Percentiles rank a stretch among this genome's conserved stretches.
These are phyloP conservation scores for Luffa aegyptiaca DNA, from an alignment of 306 rosid species.

Conservation along the genomic window DNA sequence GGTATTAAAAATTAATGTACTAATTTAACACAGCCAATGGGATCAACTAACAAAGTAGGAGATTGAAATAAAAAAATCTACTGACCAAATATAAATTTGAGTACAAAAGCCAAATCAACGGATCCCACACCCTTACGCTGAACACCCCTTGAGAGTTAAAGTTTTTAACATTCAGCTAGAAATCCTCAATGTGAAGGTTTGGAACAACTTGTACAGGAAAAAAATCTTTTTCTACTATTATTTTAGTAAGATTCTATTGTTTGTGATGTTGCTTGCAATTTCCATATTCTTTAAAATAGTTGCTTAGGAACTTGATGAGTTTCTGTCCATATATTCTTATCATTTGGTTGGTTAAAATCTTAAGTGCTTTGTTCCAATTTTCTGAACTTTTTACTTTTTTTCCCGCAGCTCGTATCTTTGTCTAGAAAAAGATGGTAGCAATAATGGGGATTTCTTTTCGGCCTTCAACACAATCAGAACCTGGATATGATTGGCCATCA, in stretches of 20 bases:
- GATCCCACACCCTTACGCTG: background rate
- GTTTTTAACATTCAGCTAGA: background rate
- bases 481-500: conserved; percentile 9
- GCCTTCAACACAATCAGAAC: conserved; percentile 3
- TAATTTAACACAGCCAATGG: background rate
- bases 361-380: background rate
- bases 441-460: conserved; percentile 11
- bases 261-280: background rate
- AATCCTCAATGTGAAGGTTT: background rate
- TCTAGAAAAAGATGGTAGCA: conserved; percentile 34
- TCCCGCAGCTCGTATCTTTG: conserved; percentile 54
- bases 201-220: background rate
- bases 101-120: background rate
- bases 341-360: conserved; percentile 1
- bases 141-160: background rate
- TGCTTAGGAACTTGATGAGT: background rate
- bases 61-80: background rate
- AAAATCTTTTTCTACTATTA: background rate
- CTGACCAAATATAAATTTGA: background rate
- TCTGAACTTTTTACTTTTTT: background rate
- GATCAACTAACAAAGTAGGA: background rate
- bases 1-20: background rate
- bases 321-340: background rate
- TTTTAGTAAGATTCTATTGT: background rate
- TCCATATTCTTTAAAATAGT: background rate